These are phyloP conservation scores for Fusarium paranaense DNA, from an alignment of 2,329 filamentous ascomycete genomes.

Conservation along the genomic window DNA sequence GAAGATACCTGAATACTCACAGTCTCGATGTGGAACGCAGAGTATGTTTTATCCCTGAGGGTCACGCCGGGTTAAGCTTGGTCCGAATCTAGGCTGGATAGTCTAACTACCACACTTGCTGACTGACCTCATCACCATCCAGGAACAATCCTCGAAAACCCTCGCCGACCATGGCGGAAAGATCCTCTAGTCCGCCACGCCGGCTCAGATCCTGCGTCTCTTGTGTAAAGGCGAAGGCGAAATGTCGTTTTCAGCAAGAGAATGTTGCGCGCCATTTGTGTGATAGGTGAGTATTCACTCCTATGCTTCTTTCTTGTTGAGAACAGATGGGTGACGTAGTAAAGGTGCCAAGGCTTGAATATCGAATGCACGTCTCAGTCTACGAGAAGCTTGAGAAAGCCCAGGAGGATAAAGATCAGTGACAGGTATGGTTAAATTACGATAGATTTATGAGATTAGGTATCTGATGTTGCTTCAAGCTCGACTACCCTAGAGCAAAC, in stretches of 20 bases:
- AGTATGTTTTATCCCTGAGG: background rate
- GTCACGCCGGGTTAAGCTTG: background rate
- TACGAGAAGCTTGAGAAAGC: slow-evolving; percentile 46
- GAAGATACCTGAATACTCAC: background rate
- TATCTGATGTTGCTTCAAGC: background rate
- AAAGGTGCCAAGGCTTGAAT: slow-evolving; percentile 43
- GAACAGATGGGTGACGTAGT: background rate
- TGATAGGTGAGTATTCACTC: slow-evolving; percentile 38
- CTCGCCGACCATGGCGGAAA: slow-evolving; percentile 18
- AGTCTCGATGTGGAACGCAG: background rate
- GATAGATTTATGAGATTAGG: background rate
- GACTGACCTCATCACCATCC: background rate
- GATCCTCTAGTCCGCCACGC: slow-evolving; percentile 44
- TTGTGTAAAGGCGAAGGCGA: slow-evolving; percentile 45
- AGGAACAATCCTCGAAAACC: background rate
- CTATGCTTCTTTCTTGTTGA: background rate
- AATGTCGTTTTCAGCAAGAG: slow-evolving; percentile 44
- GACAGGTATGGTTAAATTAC: slow-evolving; percentile 34
- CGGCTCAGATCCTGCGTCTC: slow-evolving; percentile 47
- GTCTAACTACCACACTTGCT: background rate
- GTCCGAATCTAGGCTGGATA: background rate
- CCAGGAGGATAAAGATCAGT: slow-evolving; percentile 45
- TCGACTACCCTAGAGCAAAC: background rate
- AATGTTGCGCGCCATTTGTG: slow-evolving; percentile 41
- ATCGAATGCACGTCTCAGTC: slow-evolving; percentile 46